Conservation (phyloP, 495 filamentous ascomycete species). For the Hypoxylon fragiforme region DNA sequence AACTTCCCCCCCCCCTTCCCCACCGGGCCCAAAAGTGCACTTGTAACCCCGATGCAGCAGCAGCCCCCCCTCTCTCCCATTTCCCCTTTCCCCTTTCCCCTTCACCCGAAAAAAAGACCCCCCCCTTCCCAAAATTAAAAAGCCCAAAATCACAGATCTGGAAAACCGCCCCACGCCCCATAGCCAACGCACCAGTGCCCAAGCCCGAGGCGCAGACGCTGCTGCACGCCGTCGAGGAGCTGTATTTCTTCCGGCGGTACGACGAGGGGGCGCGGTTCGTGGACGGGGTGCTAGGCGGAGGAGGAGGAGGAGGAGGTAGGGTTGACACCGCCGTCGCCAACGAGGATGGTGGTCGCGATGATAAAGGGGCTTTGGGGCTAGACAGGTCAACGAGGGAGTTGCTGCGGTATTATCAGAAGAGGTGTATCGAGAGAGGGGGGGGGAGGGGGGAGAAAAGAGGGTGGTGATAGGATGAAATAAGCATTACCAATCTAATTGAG, state of each 20-base stretch:
- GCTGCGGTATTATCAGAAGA: constrained; percentile 42
- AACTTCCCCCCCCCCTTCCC: neutral
- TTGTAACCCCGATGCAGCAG: too few relatives aligned
- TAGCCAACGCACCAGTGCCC: constrained; percentile 27
- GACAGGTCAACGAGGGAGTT: constrained; percentile 43
- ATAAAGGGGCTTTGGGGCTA: constrained; percentile 13
- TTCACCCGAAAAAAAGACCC: too few relatives aligned
- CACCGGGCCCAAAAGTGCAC: too few relatives aligned
- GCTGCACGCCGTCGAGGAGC: constrained; percentile 58
- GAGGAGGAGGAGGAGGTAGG: too few relatives aligned
- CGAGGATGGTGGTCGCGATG: constrained; percentile 25
- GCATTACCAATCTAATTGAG: too few relatives aligned
- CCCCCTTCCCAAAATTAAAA: too few relatives aligned
- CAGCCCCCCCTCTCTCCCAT: neutral
- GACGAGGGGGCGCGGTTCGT: constrained; percentile 46
- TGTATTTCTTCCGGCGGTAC: constrained; percentile 57
- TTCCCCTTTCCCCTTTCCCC: neutral
- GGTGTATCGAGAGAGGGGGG: too few relatives aligned
- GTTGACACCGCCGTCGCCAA: too few relatives aligned
- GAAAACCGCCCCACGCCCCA: constrained; percentile 45
- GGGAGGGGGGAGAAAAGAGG: constrained; percentile 3
- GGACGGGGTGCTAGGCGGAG: constrained; percentile 34
- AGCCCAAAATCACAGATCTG: constrained; percentile 39
- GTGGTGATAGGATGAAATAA: neutral
- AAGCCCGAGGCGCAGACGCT: constrained; percentile 52